Base-by-base conservation (phyloP, 129 eudicot genomes). In the Centaurea solstitialis region DNA sequence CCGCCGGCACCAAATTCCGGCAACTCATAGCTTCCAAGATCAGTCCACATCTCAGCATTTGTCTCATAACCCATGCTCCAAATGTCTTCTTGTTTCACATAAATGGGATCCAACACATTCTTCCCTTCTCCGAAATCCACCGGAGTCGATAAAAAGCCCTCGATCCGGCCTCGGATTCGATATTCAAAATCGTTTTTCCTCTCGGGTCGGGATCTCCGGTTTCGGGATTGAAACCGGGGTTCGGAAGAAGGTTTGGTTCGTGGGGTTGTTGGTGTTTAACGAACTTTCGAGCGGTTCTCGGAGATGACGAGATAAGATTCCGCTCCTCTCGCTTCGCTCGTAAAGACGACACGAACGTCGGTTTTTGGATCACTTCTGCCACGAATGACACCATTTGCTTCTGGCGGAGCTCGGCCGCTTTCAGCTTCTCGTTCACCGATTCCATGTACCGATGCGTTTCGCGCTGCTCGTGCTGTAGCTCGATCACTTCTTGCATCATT, bases 301-400 rank as follows among this genome's bases (percentile, higher is more conserved):
- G 82, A 9, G 93, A 84, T 18, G 76, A 84, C 23, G 76, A 74
- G 24, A 86, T 77, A 2, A 13, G 45, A 73, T 47, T 65, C 41
- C 74, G 82, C 20, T 82, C 79, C 73, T 82, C 89, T 53, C 30
- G 78, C 20, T 71, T 84, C 79, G 79, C 80, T 68, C 45, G 80
- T 45, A 89, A 85, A 80, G 86, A 88, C 15, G 87, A 83, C n/a
- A 85, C 1, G 41, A 89, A 89, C 1, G 70, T 86, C 3, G 94
- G 98, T 65, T 85, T 92, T 57, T 83, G 90, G 50, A 92, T 75
- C 24, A 85, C 77, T 75, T 94, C 80, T 23, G 93, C 97, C 73
- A 94, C 30, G 87, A 94, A 92, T 0, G 98, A 88, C 13, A 94
- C 86, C 93, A 92, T 86, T 74, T 90, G 94, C 75, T 89, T 92